Percentiles rank a stretch among this genome's conserved stretches.
Conservation (phyloP, 2,329 filamentous ascomycete species). For the Ilyonectria mors-panacis region DNA sequence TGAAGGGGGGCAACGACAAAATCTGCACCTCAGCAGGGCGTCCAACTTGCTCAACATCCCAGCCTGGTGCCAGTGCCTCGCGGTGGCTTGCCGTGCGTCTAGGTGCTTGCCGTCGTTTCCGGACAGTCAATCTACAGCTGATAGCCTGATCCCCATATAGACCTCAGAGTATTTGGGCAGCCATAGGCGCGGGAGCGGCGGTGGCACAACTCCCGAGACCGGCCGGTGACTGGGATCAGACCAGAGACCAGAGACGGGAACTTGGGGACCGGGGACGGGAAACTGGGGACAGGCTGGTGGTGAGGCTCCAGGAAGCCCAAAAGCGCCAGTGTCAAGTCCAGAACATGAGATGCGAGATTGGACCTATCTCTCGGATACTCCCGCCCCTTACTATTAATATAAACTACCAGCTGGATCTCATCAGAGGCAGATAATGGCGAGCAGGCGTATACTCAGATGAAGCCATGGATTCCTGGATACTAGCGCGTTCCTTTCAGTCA, state of each 20-base stretch:
- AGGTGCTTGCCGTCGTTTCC: constrained; percentile 32
- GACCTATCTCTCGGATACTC: background rate
- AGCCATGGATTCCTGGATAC: background rate
- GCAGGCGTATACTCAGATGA: background rate
- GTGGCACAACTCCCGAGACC: background rate
- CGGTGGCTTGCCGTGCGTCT: constrained; percentile 22
- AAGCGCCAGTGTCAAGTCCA: background rate
- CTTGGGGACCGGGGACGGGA: background rate
- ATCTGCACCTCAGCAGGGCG: constrained; percentile 30
- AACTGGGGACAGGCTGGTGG: background rate
- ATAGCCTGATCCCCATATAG: background rate
- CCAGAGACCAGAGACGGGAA: background rate
- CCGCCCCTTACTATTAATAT: background rate
- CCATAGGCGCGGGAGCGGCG: background rate
- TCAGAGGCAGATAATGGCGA: background rate
- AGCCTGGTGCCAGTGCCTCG: constrained; percentile 7
- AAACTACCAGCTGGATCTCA: background rate
- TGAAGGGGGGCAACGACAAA: constrained; percentile 29
- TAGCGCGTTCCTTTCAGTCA: background rate
- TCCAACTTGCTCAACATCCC: constrained; percentile 33
- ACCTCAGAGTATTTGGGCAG: background rate
- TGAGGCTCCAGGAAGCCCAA: background rate
- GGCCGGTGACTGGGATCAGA: background rate
- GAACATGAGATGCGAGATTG: background rate
- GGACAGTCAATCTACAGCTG: background rate